Percentiles rank a stretch among this genome's conserved stretches.
Evolutionary conservation across 305 asterid genomes (phyloP).

Genomic region (Fraxinus velutina): DNA sequence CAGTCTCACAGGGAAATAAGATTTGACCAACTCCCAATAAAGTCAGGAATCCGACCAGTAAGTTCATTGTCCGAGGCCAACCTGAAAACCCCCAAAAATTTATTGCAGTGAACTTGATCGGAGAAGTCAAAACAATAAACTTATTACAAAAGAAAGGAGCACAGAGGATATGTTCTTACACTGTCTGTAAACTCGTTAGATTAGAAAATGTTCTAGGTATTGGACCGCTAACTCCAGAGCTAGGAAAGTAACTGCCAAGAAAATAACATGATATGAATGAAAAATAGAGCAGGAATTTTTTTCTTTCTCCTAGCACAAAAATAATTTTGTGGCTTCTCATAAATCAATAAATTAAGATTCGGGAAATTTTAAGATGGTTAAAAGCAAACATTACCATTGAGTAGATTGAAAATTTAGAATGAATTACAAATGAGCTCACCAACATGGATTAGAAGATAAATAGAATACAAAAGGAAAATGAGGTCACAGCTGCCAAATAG

Average conservation of each 20-base stretch:
- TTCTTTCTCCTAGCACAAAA: background rate
- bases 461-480: background rate
- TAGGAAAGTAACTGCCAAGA: constrained; percentile 49
- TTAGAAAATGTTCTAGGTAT: constrained; percentile 58
- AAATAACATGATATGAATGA: background rate
- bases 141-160: background rate
- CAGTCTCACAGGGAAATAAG: constrained; percentile 37
- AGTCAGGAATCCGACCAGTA: constrained; percentile 65
- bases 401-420: background rate
- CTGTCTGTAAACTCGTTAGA: constrained; percentile 37
- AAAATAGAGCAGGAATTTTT: background rate
- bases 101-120: constrained; percentile 10
- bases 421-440: background rate
- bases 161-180: constrained; percentile 40
- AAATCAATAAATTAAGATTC: background rate
- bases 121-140: background rate
- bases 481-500: background rate
- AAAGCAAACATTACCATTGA: background rate
- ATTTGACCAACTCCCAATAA: constrained; percentile 63
- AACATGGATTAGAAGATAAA: background rate
- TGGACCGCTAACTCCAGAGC: constrained; percentile 63
- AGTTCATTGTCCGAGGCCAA: constrained; percentile 55
- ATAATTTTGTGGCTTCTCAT: background rate
- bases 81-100: constrained; percentile 33
- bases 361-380: background rate